Evolutionary conservation across 495 filamentous ascomycete species (phyloP), one percentile per base, ranked within the genome.

Genomic region (Astrothelium macrocarpum): DNA sequence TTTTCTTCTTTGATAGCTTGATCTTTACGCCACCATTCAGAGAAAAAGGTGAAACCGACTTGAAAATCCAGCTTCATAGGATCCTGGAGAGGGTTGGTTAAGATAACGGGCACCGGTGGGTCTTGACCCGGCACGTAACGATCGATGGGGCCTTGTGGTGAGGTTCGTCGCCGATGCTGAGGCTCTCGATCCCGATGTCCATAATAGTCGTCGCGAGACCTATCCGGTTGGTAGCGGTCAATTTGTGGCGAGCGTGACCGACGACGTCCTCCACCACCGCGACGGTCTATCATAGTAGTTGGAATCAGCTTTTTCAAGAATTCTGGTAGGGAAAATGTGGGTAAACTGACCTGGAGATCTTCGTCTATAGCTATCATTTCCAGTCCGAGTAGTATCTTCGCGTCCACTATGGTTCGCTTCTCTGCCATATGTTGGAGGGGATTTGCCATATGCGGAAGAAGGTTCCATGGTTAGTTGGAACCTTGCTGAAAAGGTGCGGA

Each of bases 21-120:
- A 69, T 96, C 91, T 11, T 81, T 76, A 62, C 91, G 80, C 91
- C 92, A 97, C 94, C 94, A 99, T 74, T 97, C 95, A 7, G 90
- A 89, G 71, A 95, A 99, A 75, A 87, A 97, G 28, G 88, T 96
- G 77, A 97, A 97, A 0, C 94, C 93, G 59, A 96, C 94, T 73
- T 97, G 92, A 66, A 88, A 95, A 16, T 96, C 88, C 11, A 97
- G 80, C 59, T 82, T 87, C 61, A 91, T 78, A 7, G 94, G 94
- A 67, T 97, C 90, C 18, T 85, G 80, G 36, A 96, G 73, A 2
- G 88, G 90, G 68, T 95, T 95, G 2, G 77, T 76, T 9, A 82
- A 76, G n/a, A 87, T 74, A 14, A 26, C 58, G 16, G 87, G 82
- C 20, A 80, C 80, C 32, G 77, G 78, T 18, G 74, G 71, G 60